Evolutionary conservation across 2,329 filamentous ascomycete genomes (phyloP).

Genomic region (Teratosphaeria pseudoeucalypti): DNA sequence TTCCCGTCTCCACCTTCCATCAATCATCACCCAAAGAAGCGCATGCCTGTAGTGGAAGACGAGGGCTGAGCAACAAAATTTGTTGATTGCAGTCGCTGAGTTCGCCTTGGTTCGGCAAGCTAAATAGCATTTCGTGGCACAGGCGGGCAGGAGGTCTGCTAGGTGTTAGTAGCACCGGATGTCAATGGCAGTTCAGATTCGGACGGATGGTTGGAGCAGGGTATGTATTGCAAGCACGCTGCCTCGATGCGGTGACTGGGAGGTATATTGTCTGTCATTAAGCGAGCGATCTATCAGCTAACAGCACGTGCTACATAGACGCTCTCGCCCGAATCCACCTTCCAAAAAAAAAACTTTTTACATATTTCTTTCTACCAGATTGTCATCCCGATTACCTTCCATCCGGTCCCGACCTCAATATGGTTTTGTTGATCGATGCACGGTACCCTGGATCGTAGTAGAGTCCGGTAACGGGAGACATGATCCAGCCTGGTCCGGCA

Average conservation of each 20-base stretch:
- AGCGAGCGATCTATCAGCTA: conserved; percentile 1
- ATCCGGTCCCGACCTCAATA: background rate
- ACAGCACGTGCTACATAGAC: conserved; percentile 2
- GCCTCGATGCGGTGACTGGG: background rate
- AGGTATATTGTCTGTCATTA: conserved; percentile 5
- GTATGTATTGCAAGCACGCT: background rate
- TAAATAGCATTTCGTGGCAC: too few species aligned
- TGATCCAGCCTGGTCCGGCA: conserved; percentile 20
- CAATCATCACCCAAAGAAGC: too few species aligned
- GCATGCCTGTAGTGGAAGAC: too few species aligned
- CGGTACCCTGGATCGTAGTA: background rate
- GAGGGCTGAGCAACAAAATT: too few species aligned
- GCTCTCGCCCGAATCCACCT: background rate
- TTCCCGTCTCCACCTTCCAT: too few species aligned
- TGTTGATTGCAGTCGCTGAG: too few species aligned
- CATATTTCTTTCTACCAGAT: conserved; percentile 14
- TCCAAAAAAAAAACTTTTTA: conserved; percentile 4
- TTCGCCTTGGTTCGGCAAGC: too few species aligned
- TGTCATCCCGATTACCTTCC: background rate
- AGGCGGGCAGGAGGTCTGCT: too few species aligned
- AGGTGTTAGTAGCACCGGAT: too few species aligned
- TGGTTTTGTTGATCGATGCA: background rate
- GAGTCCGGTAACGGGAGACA: background rate
- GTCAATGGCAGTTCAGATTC: too few species aligned
- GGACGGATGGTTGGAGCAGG: too few species aligned